phyloP scores from a whole-genome alignment of 2,329 filamentous ascomycete species.

The Exophiala sp. region DNA sequence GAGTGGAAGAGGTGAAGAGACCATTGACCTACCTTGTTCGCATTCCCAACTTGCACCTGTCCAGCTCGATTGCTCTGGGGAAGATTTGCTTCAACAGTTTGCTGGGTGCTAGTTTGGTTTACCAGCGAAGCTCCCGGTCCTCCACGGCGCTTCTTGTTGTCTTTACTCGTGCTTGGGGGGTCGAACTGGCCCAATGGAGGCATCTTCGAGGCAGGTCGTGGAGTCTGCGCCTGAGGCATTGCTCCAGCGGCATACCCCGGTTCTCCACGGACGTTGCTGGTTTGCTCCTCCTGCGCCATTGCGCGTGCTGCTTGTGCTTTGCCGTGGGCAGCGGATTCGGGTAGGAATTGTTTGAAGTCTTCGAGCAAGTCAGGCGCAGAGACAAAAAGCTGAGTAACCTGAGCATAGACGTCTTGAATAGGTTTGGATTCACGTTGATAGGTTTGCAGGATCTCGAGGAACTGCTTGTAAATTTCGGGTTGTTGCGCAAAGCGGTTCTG shows the following conservation, averaged over 20 bases:
- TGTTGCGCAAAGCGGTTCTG: constrained; percentile 95
- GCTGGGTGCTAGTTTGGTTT: constrained; percentile 30
- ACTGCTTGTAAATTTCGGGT: constrained; percentile 98
- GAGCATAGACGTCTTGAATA: constrained; percentile 95
- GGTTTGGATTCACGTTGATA: constrained; percentile 98
- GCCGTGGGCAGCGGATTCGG: constrained; percentile 72
- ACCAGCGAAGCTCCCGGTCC: constrained; percentile 38
- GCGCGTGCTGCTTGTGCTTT: constrained; percentile 55
- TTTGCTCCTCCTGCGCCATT: constrained; percentile 57
- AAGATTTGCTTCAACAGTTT: constrained; percentile 34
- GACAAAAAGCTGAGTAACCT: constrained; percentile 91
- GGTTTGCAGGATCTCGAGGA: constrained; percentile 94
- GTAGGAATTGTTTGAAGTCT: constrained; percentile 97
- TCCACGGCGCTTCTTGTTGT: constrained; percentile 79
- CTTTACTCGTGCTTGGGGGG: constrained; percentile 73
- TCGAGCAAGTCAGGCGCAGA: constrained; percentile 89
- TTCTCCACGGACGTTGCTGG: constrained; percentile 57
- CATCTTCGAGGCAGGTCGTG: constrained; percentile 58
- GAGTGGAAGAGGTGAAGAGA: constrained; percentile 1
- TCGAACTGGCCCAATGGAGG: constrained; percentile 95
- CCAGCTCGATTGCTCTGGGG: constrained; percentile 34
- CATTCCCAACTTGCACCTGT: constrained; percentile 38
- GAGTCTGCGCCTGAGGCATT: constrained; percentile 45
- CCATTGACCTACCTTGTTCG: constrained; percentile 46
- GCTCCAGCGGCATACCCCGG: constrained; percentile 40